Evolutionary conservation across 2,329 filamentous ascomycete genomes (phyloP).

Genomic region (Colletotrichum musae): DNA sequence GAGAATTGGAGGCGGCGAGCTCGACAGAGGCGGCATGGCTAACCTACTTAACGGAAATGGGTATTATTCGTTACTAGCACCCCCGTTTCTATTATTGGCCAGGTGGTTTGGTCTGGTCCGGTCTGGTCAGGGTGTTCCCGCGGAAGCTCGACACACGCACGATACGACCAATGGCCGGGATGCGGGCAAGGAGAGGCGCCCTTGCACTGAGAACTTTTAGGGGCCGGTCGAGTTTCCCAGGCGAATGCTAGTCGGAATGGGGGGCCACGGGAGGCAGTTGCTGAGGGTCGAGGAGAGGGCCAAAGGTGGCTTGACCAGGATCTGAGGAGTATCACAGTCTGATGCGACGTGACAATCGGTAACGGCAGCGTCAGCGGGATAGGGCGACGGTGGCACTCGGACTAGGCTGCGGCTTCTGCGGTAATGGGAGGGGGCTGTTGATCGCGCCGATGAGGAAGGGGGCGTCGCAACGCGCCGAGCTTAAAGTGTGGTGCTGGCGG

Average conservation of each 20-base stretch:
- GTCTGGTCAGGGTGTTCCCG: slow-evolving; percentile 4
- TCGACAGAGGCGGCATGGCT: slow-evolving; percentile 24
- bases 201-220: not conserved
- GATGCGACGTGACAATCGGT: slow-evolving; percentile 17
- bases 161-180: not conserved
- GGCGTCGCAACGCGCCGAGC: slow-evolving; percentile 35
- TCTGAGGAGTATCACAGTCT: slow-evolving; percentile 3
- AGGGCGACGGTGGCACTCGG: slow-evolving; percentile 4
- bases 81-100: slow-evolving; percentile 15
- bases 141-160: slow-evolving; percentile 14
- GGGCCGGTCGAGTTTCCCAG: slow-evolving; percentile 14
- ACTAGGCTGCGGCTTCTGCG: slow-evolving; percentile 12
- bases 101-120: not conserved
- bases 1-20: slow-evolving; percentile 34
- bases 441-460: slow-evolving; percentile 28
- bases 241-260: slow-evolving; percentile 9
- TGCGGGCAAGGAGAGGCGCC: slow-evolving; percentile 4
- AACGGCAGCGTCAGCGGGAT: not conserved
- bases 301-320: slow-evolving; percentile 10
- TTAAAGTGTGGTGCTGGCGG: slow-evolving; percentile 33
- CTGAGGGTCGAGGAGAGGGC: slow-evolving; percentile 1
- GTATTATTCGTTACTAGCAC: not conserved
- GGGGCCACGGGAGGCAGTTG: not conserved
- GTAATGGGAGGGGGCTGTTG: slow-evolving; percentile 7
- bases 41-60: slow-evolving; percentile 21